Base-by-base conservation (phyloP, 2,329 filamentous ascomycete species). In the Thielaviopsis punctulata region DNA sequence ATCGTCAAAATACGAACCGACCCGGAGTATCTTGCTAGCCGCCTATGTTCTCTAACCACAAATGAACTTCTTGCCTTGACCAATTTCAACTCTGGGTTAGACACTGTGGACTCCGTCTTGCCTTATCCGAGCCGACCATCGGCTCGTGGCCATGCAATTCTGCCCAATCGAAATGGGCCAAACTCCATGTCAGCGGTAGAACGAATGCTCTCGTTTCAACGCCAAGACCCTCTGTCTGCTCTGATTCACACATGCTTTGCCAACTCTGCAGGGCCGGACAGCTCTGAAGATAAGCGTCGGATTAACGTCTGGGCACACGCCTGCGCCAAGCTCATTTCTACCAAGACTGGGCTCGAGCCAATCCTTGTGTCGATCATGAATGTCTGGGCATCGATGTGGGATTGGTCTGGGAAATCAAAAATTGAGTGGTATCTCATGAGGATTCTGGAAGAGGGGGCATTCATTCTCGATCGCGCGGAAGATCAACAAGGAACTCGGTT, bases 401-500 rank as follows among this genome's bases (percentile, higher is more conserved):
- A 89, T 65, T 96, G 90, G 89, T 84, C 86, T 41, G 87, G 87
- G 53, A 88, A 84, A 60, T 79, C 82, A 58, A 92, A 88, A 57
- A 80, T 98, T 72, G 89, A 95, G 67, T 84, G 87, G 67, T 96
- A 90, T 64, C 76, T 98, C 12, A 92, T 95, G 85, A 86, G 92
- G 63, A 86, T 93, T 55, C 76, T 98, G 27, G 86, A 95, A 66
- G 85, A 93, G 60, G 92, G 92, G 58, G 84, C 88, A 39, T 95
- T 95, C 62, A 72, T 96, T 53, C 73, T 95, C 59, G 88, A 95
- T 62, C 82, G 84, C 62, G 81, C 86, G 60, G 85, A 89, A 64
- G 84, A 88, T 62, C 83, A 86, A 60, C 75, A 84, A 56, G 77
- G 80, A 33, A 80, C 81, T 55, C 73, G 82, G 57, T 76, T 82